These are phyloP conservation scores for Neofusicoccum kwambonambiense DNA, from an alignment of 2,329 filamentous ascomycete species.

Conservation along the genomic window DNA sequence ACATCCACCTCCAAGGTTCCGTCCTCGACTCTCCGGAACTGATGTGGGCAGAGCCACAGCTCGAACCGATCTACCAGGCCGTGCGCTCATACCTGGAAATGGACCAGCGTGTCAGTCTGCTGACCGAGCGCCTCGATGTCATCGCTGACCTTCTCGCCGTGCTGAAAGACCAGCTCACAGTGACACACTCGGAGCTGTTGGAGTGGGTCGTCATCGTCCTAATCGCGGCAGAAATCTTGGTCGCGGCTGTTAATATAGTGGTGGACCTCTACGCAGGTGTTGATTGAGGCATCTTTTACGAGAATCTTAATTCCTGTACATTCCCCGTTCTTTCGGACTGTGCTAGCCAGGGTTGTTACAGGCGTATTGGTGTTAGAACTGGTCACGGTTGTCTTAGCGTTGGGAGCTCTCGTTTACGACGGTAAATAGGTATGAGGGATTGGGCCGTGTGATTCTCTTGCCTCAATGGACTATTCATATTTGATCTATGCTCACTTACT, in stretches of 20 bases:
- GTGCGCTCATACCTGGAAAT: constrained; percentile 96
- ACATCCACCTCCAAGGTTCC: constrained; percentile 95
- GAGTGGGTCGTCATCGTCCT: constrained; percentile 78
- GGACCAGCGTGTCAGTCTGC: constrained; percentile 86
- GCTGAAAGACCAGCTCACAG: constrained; percentile 90
- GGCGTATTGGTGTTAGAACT: not conserved
- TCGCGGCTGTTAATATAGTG: constrained; percentile 90
- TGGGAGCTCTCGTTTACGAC: not conserved
- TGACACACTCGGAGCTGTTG: constrained; percentile 60
- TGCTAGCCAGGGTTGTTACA: not conserved
- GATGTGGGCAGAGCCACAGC: constrained; percentile 96
- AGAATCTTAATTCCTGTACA: constrained; percentile 4
- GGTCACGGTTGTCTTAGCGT: not conserved
- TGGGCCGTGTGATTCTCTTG: not conserved
- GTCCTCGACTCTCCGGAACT: constrained; percentile 95
- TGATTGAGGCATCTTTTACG: constrained; percentile 40
- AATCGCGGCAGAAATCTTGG: constrained; percentile 91
- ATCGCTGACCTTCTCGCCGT: constrained; percentile 92
- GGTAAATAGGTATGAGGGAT: not conserved
- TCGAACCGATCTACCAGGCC: constrained; percentile 94
- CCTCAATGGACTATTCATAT: not conserved
- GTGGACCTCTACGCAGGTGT: constrained; percentile 82
- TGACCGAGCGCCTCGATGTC: constrained; percentile 88
- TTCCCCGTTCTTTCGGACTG: not conserved
- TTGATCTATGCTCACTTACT: not conserved